Percentiles rank a stretch among this genome's conserved stretches.
Conservation (phyloP, 129 eudicot species). For the Heracleum sosnowskyi region DNA sequence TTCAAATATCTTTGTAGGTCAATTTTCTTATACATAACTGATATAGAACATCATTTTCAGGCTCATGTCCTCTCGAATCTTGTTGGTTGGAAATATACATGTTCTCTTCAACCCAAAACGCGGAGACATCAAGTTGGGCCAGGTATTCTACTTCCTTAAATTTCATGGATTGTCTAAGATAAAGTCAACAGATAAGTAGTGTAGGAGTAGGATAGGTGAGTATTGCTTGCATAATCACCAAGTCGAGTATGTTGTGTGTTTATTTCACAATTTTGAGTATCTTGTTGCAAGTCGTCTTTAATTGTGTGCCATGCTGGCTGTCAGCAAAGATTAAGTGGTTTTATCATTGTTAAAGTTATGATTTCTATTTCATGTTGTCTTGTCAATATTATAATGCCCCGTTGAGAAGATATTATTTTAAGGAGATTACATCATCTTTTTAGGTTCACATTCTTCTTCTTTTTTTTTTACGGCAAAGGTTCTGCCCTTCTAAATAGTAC, state of each 20-base stretch:
- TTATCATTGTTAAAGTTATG: not conserved
- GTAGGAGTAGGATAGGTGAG: not conserved
- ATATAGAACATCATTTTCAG: not conserved
- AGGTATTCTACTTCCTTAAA: conserved; percentile 32
- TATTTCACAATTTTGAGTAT: not conserved
- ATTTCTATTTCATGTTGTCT: not conserved
- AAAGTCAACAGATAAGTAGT: not conserved
- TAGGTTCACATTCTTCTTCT: not conserved
- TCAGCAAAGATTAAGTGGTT: not conserved
- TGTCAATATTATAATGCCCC: not conserved
- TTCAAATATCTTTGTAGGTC: not conserved
- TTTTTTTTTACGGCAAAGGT: not conserved
- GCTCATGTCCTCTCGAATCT: conserved; percentile 29
- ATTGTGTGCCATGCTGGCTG: not conserved
- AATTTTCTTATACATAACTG: not conserved
- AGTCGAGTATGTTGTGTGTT: not conserved
- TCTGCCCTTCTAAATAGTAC: not conserved
- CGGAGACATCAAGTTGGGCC: conserved; percentile 87
- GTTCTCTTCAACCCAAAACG: conserved; percentile 84
- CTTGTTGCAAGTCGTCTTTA: not conserved
- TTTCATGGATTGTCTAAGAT: not conserved
- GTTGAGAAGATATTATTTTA: not conserved
- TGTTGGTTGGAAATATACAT: conserved; percentile 81
- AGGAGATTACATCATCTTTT: not conserved
- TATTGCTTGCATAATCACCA: not conserved